Evolutionary conservation across 2,329 filamentous ascomycete genomes (phyloP).

Genomic region (Amesomyces nigricolor): DNA sequence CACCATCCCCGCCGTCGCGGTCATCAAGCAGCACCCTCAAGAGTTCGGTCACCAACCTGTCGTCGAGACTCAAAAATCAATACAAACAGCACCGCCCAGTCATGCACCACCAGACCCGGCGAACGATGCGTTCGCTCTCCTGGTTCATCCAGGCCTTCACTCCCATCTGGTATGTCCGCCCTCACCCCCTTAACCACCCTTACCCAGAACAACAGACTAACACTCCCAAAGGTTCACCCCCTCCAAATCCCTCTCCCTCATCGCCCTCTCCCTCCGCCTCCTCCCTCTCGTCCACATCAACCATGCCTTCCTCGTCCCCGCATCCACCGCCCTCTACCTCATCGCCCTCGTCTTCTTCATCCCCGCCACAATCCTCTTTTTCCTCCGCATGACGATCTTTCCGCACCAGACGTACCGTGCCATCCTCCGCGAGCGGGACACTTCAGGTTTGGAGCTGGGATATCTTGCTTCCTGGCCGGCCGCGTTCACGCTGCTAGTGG

Average conservation of each 20-base stretch:
- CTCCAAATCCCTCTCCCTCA: slow-evolving; percentile 3
- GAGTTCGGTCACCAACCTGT: background rate
- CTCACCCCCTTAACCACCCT: background rate
- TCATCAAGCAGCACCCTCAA: background rate
- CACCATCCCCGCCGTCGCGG: background rate
- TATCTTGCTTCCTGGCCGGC: slow-evolving; percentile 6
- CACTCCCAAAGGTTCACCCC: slow-evolving; percentile 11
- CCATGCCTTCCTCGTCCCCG: background rate
- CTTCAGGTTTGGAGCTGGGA: background rate
- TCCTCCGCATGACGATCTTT: slow-evolving; percentile 1
- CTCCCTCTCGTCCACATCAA: slow-evolving; percentile 1
- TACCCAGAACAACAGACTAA: background rate
- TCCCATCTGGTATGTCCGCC: slow-evolving; percentile 8
- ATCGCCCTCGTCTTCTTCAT: slow-evolving; percentile 5
- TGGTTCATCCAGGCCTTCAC: slow-evolving; percentile 9
- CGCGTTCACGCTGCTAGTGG: slow-evolving; percentile 3
- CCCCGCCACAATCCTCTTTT: slow-evolving; percentile 4
- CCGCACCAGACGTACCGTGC: background rate
- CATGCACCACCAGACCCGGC: background rate
- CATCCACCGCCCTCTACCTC: slow-evolving; percentile 13
- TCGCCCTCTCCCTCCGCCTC: slow-evolving; percentile 12
- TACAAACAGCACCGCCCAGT: background rate
- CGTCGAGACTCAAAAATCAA: too few relatives aligned
- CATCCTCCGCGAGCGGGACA: background rate
- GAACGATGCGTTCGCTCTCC: background rate